These are phyloP conservation scores for Penicillium paneum DNA, from an alignment of 2,329 filamentous ascomycete species.

Conservation along the genomic window DNA sequence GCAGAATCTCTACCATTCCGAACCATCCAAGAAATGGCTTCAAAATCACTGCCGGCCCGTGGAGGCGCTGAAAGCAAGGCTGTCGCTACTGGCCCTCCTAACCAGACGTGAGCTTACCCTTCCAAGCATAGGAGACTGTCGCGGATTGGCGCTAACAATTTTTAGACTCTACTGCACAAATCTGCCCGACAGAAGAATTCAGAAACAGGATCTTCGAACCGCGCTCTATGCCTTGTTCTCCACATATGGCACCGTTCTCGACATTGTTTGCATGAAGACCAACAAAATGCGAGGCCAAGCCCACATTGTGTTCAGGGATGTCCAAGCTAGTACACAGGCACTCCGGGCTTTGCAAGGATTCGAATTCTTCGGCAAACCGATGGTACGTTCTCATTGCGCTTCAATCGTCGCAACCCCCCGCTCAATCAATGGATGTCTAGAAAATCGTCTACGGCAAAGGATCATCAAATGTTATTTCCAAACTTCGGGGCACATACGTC, in stretches of 20 bases:
- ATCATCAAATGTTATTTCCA: conserved; percentile 82
- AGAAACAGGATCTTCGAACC: conserved; percentile 80
- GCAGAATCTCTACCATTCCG: too few species aligned
- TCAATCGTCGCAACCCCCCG: background rate
- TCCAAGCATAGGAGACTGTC: conserved; percentile 4
- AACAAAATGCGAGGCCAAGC: conserved; percentile 94
- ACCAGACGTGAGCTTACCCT: conserved; percentile 64
- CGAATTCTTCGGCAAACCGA: conserved; percentile 76
- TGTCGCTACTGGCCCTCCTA: conserved; percentile 58
- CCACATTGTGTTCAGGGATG: conserved; percentile 84
- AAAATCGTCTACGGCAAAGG: conserved; percentile 87
- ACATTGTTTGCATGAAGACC: conserved; percentile 86
- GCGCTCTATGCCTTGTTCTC: conserved; percentile 91
- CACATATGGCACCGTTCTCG: conserved; percentile 87
- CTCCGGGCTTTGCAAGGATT: conserved; percentile 86
- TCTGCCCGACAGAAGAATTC: conserved; percentile 75
- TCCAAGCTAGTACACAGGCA: conserved; percentile 88
- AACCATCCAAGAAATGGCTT: conserved; percentile 30
- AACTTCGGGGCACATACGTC: conserved; percentile 86
- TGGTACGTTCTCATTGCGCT: conserved; percentile 58
- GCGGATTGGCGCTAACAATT: conserved; percentile 20
- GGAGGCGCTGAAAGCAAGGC: conserved; percentile 39
- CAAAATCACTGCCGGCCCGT: conserved; percentile 42
- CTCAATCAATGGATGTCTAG: conserved; percentile 46
- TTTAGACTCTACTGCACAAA: conserved; percentile 82